phyloP scores from a whole-genome alignment of 2,329 filamentous ascomycete genomes.

The Malbranchea zuffiana region DNA sequence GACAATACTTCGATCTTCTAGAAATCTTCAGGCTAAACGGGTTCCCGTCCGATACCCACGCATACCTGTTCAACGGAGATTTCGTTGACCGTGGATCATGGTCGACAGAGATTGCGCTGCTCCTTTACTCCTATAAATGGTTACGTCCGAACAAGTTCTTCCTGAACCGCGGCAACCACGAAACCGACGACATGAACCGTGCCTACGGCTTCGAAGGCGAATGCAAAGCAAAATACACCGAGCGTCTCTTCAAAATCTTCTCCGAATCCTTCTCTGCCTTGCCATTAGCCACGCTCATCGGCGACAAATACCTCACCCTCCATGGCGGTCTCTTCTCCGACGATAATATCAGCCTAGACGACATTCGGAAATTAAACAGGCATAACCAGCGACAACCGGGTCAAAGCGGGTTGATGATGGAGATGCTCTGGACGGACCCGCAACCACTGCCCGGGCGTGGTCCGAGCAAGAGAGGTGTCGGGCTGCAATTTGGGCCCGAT shows the following conservation, averaged over 20 bases:
- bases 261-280: slow-evolving; percentile 95
- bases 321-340: slow-evolving; percentile 93
- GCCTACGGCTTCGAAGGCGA: slow-evolving; percentile 98
- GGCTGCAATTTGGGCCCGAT: slow-evolving; percentile 92
- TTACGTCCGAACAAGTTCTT: slow-evolving; percentile 78
- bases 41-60: slow-evolving; percentile 70
- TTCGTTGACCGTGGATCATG: slow-evolving; percentile 96
- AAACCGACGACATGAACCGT: slow-evolving; percentile 98
- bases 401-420: slow-evolving; percentile 96
- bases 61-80: slow-evolving; percentile 96
- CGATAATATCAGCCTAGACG: slow-evolving; percentile 81
- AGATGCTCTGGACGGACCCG: slow-evolving; percentile 99
- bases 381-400: slow-evolving; percentile 88
- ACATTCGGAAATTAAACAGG: slow-evolving; percentile 84
- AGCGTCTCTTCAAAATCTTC: slow-evolving; percentile 91
- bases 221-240: slow-evolving; percentile 96
- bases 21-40: slow-evolving; percentile 92
- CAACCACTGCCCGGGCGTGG: slow-evolving; percentile 76
- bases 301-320: slow-evolving; percentile 79
- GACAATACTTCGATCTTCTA: slow-evolving; percentile 95
- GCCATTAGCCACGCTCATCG: slow-evolving; percentile 82
- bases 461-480: slow-evolving; percentile 92
- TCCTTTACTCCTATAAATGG: slow-evolving; percentile 97
- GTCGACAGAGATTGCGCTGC: slow-evolving; percentile 91
- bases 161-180: slow-evolving; percentile 95